Evolutionary conservation across 192 early-diverging fungal species (phyloP).

Genomic region (Backusella mclennaniae): DNA sequence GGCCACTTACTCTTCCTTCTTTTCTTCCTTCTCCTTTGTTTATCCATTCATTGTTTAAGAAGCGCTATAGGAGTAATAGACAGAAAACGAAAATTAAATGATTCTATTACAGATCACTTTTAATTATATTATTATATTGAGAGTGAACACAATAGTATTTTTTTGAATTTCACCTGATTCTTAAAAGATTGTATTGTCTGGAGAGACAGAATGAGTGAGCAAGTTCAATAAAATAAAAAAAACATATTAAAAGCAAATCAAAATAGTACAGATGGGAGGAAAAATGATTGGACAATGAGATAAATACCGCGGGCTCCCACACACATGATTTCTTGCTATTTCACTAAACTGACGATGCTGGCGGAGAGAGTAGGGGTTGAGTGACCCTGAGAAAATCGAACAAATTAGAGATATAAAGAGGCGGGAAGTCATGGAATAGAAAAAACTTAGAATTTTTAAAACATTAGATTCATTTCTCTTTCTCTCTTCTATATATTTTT

Average conservation of each 20-base stretch:
- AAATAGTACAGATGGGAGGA: not conserved
- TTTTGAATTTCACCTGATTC: not conserved
- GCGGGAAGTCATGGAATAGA: conserved; percentile 14
- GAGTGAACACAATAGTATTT: not conserved
- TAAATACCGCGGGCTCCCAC: conserved; percentile 15
- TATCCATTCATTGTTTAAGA: not conserved
- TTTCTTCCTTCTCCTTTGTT: not conserved
- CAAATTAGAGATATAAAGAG: conserved; percentile 8
- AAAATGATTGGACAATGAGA: not conserved
- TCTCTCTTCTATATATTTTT: not conserved
- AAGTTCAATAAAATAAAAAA: not conserved
- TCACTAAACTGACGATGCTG: conserved; percentile 9
- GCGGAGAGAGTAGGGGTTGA: conserved; percentile 8
- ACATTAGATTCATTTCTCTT: not conserved
- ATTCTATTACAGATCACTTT: not conserved
- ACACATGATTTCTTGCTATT: conserved; percentile 5
- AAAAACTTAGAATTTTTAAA: conserved; percentile 16
- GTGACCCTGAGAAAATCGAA: conserved; percentile 23
- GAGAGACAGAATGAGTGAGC: not conserved
- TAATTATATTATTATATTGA: not conserved
- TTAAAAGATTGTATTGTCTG: not conserved
- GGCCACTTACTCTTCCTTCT: not conserved
- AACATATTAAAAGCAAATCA: not conserved
- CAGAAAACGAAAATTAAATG: not conserved
- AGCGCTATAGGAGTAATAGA: not conserved